These are phyloP conservation scores for Verticillium alfalfae DNA, from an alignment of 2,329 filamentous ascomycete genomes.

Conservation along the genomic window DNA sequence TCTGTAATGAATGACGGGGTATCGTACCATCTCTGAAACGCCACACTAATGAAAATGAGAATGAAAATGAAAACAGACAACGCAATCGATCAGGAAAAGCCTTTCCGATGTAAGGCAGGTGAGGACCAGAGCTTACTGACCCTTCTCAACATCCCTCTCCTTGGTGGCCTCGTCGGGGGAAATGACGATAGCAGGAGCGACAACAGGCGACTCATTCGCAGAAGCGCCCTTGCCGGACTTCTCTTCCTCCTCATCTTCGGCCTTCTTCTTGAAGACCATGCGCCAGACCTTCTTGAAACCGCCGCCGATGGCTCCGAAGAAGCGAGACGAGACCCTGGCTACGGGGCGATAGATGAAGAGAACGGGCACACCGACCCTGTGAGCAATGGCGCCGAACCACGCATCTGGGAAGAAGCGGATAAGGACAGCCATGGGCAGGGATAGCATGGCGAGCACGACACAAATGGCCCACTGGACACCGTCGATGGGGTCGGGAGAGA, in stretches of 20 bases:
- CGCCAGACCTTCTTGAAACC: slow-evolving; percentile 3
- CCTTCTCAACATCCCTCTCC: not conserved
- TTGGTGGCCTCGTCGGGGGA: not conserved
- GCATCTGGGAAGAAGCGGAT: slow-evolving; percentile 45
- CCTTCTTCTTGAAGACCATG: slow-evolving; percentile 3
- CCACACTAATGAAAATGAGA: not conserved
- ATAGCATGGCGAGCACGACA: slow-evolving; percentile 40
- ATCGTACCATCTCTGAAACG: not conserved
- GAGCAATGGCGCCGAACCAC: slow-evolving; percentile 25
- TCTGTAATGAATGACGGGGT: slow-evolving; percentile 1
- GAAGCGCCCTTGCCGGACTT: not conserved
- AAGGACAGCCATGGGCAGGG: slow-evolving; percentile 42
- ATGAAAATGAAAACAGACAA: not conserved
- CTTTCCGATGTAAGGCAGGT: not conserved
- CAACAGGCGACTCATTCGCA: not conserved
- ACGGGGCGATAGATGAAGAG: slow-evolving; percentile 5
- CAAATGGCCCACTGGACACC: slow-evolving; percentile 50
- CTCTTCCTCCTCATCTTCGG: not conserved
- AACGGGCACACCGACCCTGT: slow-evolving; percentile 11
- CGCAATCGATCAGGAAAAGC: not conserved
- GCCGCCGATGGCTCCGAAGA: slow-evolving; percentile 3
- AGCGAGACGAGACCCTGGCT: not conserved
- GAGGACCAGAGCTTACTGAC: not conserved
- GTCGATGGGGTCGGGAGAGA: slow-evolving; percentile 28
- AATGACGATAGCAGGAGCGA: slow-evolving; percentile 1